These are phyloP conservation scores for Aspergillus thermomutatus DNA, from an alignment of 2,329 filamentous ascomycete species.

Conservation along the genomic window DNA sequence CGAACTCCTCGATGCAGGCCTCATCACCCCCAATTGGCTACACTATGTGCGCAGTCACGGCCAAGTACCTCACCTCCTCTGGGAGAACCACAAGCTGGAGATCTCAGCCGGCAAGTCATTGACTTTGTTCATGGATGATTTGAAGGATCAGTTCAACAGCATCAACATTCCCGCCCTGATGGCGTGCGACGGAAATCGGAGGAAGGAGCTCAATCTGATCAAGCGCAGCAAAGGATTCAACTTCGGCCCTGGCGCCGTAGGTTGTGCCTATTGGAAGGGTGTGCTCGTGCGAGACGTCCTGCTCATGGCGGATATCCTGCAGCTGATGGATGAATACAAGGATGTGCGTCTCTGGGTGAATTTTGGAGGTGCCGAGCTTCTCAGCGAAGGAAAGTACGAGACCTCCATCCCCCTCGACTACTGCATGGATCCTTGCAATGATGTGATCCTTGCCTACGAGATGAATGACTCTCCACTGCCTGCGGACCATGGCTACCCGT, in stretches of 20 bases:
- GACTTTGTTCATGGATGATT: constrained; percentile 47
- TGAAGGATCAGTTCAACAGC: constrained; percentile 40
- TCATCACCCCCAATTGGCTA: constrained; percentile 51
- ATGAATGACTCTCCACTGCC: constrained; percentile 42
- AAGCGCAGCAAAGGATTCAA: constrained; percentile 48
- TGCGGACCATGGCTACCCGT: constrained; percentile 44
- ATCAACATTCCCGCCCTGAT: constrained; percentile 50
- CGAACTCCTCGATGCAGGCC: constrained; percentile 44
- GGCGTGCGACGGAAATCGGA: constrained; percentile 50
- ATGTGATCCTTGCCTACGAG: constrained; percentile 46
- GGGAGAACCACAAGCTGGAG: constrained; percentile 50
- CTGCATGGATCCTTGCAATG: constrained; percentile 46
- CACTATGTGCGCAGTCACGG: constrained; percentile 56
- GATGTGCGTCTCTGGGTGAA: constrained; percentile 43
- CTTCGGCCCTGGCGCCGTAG: constrained; percentile 46
- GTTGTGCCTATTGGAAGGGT: constrained; percentile 53
- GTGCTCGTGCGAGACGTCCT: constrained; percentile 46
- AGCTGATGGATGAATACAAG: constrained; percentile 9
- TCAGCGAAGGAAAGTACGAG: constrained; percentile 47
- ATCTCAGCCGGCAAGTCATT: constrained; percentile 36
- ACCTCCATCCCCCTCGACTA: constrained; percentile 50
- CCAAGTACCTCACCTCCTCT: constrained; percentile 49
- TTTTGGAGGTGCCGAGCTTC: constrained; percentile 50
- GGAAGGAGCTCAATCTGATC: constrained; percentile 53
- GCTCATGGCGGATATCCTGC: constrained; percentile 37